Base-by-base conservation (phyloP, 1,284 basidiomycete species). In the Mycosarcoma maydis region DNA sequence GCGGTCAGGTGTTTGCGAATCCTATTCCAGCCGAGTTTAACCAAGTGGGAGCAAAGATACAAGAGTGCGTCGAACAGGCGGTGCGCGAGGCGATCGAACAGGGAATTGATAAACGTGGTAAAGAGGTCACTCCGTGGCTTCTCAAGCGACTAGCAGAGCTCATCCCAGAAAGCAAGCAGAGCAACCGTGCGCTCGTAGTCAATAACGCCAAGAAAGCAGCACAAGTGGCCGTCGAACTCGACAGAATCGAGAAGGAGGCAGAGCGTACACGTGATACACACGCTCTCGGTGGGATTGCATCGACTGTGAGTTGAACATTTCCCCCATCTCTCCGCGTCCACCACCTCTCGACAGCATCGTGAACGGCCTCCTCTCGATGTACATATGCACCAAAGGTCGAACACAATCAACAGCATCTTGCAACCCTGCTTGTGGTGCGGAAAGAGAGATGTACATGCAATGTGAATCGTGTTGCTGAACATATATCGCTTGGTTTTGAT, bases 111-210 rank as follows among this genome's bases (percentile, higher is more conserved):
- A 89, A 86, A 72, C 84, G 85, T 13, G 96, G 96, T 6, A 98
- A 97, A 78, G 90, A 93, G 66, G 94, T 88, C 10, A 98, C 96
- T 1, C 96, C 96, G 3, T 98, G 95, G 95, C 85, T 99, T 11
- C 85, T 99, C 26, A 86, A 87, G 55, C 88, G 94, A 17, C 90
- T 98, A 2, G 87, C 87, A 8, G 90, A 97, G 80, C 84, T 98
- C 41, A 93, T 91, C 0, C 80, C 86, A 34, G 92, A 92, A 4
- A 72, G 73, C 46, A 62, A 77, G 49, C 34, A 61, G 39, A 75
- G 84, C 87, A 95, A 99, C 83, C 85, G 95, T 60, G 93, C 91
- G 6, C 85, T 98, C 14, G 88, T 98, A 36, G 87, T 91, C 83
- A 98, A 97, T 80, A 94, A 94, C n/a, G 92, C 94, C 17, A 83